Base-by-base conservation (phyloP, 2,329 filamentous ascomycete species). In the Tolypocladium endophyticum region DNA sequence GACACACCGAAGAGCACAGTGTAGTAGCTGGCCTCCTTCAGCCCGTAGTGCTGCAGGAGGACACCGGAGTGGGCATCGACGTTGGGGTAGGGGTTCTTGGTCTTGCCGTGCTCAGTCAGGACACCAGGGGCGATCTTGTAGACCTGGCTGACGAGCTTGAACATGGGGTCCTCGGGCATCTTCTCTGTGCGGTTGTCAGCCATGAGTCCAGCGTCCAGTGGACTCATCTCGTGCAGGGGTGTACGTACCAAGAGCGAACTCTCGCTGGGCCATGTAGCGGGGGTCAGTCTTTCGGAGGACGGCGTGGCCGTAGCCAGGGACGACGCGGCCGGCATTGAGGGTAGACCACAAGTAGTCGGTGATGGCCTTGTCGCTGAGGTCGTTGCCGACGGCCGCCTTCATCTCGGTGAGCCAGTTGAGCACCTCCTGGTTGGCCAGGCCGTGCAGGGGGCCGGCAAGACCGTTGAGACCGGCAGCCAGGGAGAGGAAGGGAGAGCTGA, bases 101-200 rank as follows among this genome's bases (percentile, higher is more conserved):
- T 97, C 90, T 99, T 99, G 82, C 94, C 94, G 83, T 99, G 94
- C 87, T 99, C 92, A 67, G 94, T 99, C 76, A 99, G 84, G 71
- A 99, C 94, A 72, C 88, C 89, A 66, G 94, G 94, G 66, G 94
- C 94, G 71, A 99, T 97, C 90, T 99, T 99, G 90, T 97, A 99
- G 70, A 99, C 94, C 83, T 99, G 94, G 85, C 90, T 95, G 81
- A 99, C 94, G 69, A 99, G 90, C 87, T 99, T 92, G 90, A 97
- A 99, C 92, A 99, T 95, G 72, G 93, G 92, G 85, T 97, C 94
- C 72, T 96, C 85, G 73, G 93, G 90, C 76, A 97, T 87, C 77
- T 97, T 90, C 82, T 90, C 75, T 77, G 65, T 65, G 58, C 25
- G 60, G 57, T 60, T 62, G 67, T 75, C 65, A 76, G 72, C 63